Conservation (phyloP, 371 early-diverging fungal species). For the Funneliformis caledonium region DNA sequence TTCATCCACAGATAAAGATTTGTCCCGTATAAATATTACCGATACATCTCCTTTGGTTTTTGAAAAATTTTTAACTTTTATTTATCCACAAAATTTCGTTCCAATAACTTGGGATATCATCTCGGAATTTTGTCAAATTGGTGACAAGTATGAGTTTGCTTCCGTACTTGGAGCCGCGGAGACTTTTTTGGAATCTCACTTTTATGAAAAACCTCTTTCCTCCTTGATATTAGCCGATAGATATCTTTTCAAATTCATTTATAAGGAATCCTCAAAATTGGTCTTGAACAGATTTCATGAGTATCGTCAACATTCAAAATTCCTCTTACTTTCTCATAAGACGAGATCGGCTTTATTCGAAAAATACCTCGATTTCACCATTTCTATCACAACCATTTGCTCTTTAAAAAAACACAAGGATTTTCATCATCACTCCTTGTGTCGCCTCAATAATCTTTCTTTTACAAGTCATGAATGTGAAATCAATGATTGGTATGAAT, state of each 20-base stretch:
- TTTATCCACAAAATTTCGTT: constrained; percentile 49
- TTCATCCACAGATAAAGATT: not conserved
- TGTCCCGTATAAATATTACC: not conserved
- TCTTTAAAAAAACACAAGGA: not conserved
- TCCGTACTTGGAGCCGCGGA: not conserved
- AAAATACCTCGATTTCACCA: not conserved
- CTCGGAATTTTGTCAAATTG: constrained; percentile 49
- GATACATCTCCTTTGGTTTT: not conserved
- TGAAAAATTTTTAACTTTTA: constrained; percentile 11
- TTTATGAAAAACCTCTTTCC: not conserved
- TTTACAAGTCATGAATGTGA: not conserved
- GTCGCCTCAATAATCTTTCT: not conserved
- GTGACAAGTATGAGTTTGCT: not conserved
- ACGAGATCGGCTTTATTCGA: not conserved
- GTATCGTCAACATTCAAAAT: not conserved
- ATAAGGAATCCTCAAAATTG: constrained; percentile 25
- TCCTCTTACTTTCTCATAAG: not conserved
- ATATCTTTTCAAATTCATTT: not conserved
- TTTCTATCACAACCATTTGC: not conserved
- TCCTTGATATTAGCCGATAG: not conserved
- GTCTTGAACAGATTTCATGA: not conserved
- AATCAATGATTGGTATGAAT: not conserved
- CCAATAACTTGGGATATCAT: constrained; percentile 66
- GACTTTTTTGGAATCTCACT: constrained; percentile 1
- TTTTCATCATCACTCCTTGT: not conserved